A percentile compares a stretch with the other conserved stretches of the same genome.
Conservation (phyloP, 2,329 filamentous ascomycete genomes). For the Teratosphaeriaceae sp. region DNA sequence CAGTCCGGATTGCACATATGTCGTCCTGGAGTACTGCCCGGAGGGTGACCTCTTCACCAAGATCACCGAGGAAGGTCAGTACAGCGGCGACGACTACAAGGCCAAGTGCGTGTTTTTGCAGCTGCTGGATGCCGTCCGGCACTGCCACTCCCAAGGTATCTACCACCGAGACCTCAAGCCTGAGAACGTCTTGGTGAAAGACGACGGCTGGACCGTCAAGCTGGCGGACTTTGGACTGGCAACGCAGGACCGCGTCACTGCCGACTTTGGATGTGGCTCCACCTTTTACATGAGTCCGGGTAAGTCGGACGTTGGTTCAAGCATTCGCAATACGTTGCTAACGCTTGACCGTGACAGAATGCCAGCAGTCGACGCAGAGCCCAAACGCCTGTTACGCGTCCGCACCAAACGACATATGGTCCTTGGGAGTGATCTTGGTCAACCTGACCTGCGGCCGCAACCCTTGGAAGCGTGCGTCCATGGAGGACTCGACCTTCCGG, state of each 20-base stretch:
- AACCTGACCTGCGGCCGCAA: constrained; percentile 98
- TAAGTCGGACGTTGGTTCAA: constrained; percentile 45
- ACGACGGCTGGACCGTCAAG: constrained; percentile 84
- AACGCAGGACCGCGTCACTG: constrained; percentile 73
- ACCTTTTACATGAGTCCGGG: constrained; percentile 99
- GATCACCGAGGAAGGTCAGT: constrained; percentile 92
- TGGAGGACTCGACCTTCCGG: constrained; percentile 90
- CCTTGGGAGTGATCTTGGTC: constrained; percentile 93
- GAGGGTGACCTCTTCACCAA: constrained; percentile 96
- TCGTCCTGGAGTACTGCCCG: constrained; percentile 93
- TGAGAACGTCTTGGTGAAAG: constrained; percentile 91
- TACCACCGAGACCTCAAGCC: constrained; percentile 98
- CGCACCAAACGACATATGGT: constrained; percentile 95
- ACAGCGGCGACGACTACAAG: constrained; percentile 84
- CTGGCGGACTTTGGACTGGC: constrained; percentile 96
- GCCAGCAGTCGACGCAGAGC: constrained; percentile 68
- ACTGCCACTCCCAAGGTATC: constrained; percentile 88
- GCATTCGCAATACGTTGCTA: constrained; percentile 7
- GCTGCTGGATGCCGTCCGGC: constrained; percentile 91
- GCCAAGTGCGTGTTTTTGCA: constrained; percentile 87
- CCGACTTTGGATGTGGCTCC: constrained; percentile 95
- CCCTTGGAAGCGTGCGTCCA: constrained; percentile 94
- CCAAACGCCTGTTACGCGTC: constrained; percentile 75
- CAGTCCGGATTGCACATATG: constrained; percentile 85
- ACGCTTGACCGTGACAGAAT: constrained; percentile 56